Evolutionary conservation across 345 rosid species (phyloP).

Genomic region (Jatropha curcas): DNA sequence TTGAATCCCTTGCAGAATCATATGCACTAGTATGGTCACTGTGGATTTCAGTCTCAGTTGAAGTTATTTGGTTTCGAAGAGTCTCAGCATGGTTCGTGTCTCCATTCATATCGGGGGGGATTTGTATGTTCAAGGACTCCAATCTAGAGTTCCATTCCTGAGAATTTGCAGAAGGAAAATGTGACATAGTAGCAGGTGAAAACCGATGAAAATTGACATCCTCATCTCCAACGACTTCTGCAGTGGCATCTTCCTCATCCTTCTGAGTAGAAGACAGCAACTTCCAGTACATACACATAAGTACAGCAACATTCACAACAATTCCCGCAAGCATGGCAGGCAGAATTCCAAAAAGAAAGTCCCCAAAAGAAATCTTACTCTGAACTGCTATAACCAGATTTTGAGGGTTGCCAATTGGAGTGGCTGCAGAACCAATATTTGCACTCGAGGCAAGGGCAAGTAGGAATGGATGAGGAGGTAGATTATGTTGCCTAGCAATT

Average conservation of each 20-base stretch:
- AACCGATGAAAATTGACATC: constrained; percentile 63
- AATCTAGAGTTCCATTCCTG: constrained; percentile 42
- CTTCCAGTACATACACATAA: constrained; percentile 69
- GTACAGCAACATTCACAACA: constrained; percentile 51
- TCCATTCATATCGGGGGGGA: constrained; percentile 23
- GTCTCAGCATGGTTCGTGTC: constrained; percentile 27
- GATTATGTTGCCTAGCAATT: constrained; percentile 75
- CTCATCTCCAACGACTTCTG: constrained; percentile 48
- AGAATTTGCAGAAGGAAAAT: constrained; percentile 41
- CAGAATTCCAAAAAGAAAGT: constrained; percentile 56
- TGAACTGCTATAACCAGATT: constrained; percentile 77
- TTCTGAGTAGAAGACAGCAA: constrained; percentile 48
- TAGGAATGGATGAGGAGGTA: constrained; percentile 76
- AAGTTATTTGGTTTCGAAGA: constrained; percentile 46
- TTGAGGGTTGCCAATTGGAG: constrained; percentile 92
- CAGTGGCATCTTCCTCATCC: constrained; percentile 50
- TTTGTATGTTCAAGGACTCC: constrained; percentile 33
- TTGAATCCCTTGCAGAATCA: constrained; percentile 44
- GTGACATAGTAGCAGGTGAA: constrained; percentile 70
- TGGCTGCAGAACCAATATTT: constrained; percentile 80
- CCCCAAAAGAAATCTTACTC: constrained; percentile 60
- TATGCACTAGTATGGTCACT: constrained; percentile 4
- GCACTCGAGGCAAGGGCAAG: constrained; percentile 86
- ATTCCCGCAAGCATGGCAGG: constrained; percentile 73
- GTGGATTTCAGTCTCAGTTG: constrained; percentile 43